These are phyloP conservation scores for Hyaloscypha bicolor DNA, from an alignment of 495 filamentous ascomycete genomes.

Conservation along the genomic window DNA sequence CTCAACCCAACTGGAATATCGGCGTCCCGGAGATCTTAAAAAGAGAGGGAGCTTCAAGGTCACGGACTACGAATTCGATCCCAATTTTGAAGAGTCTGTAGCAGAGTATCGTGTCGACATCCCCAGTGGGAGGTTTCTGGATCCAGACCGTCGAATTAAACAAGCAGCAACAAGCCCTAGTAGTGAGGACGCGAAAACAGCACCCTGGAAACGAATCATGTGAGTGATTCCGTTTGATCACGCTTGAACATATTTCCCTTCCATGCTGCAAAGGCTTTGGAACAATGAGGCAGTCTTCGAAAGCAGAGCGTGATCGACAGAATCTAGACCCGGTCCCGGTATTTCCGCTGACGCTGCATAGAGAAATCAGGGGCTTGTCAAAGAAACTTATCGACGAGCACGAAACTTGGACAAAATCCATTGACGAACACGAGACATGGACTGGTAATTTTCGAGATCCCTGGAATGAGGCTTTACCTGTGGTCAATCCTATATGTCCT, in stretches of 20 bases:
- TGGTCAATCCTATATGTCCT: conserved; percentile 17
- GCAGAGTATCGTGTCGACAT: conserved; percentile 16
- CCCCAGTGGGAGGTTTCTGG: conserved; percentile 9
- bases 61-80: conserved; percentile 18
- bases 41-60: conserved; percentile 20
- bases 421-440: conserved; percentile 15
- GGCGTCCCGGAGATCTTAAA: neutral
- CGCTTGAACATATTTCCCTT: neutral
- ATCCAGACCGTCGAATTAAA: conserved; percentile 6
- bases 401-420: neutral
- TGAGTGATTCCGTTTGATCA: conserved; percentile 6
- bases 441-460: conserved; percentile 20
- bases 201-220: conserved; percentile 24
- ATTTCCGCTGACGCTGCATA: neutral
- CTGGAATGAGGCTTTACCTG: conserved; percentile 20
- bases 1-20: conserved; percentile 13
- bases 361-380: conserved; percentile 15
- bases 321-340: neutral
- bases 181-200: conserved; percentile 1
- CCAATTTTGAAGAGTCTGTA: conserved; percentile 18
- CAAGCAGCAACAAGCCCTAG: neutral
- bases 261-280: neutral
- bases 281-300: conserved; percentile 2
- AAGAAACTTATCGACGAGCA: conserved; percentile 20
- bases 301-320: neutral